Percentiles rank a stretch among this genome's conserved stretches.
phyloP scores from a whole-genome alignment of 2,329 filamentous ascomycete species.

The Monosporascus ibericus region DNA sequence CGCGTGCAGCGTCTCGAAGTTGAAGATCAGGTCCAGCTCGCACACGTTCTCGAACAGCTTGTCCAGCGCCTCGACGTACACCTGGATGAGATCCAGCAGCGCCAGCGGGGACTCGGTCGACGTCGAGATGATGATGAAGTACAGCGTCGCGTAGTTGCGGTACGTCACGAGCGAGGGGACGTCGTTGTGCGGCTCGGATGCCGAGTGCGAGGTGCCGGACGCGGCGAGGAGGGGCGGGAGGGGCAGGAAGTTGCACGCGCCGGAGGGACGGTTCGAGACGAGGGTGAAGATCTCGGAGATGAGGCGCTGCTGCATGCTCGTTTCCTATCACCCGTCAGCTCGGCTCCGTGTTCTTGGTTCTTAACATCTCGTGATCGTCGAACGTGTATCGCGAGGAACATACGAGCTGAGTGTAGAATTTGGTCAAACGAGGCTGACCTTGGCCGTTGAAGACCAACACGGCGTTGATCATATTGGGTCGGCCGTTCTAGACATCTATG shows the following conservation, averaged over 20 bases:
- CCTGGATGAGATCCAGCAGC: constrained; percentile 92
- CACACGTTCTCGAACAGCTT: constrained; percentile 97
- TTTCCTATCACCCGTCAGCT: constrained; percentile 59
- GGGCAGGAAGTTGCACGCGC: constrained; percentile 95
- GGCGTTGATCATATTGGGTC: constrained; percentile 82
- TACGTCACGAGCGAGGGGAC: constrained; percentile 94
- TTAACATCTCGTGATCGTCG: constrained; percentile 1
- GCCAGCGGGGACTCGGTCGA: constrained; percentile 93
- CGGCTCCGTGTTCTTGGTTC: background rate
- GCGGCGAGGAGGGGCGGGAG: constrained; percentile 59
- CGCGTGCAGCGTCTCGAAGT: constrained; percentile 94
- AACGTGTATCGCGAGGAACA: constrained; percentile 13
- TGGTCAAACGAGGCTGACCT: constrained; percentile 91
- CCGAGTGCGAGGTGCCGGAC: constrained; percentile 58
- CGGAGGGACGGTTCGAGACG: constrained; percentile 83
- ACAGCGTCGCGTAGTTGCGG: constrained; percentile 95
- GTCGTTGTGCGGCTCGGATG: constrained; percentile 70
- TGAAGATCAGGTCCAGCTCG: constrained; percentile 97
- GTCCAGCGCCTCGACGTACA: constrained; percentile 94
- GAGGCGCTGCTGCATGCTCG: constrained; percentile 90
- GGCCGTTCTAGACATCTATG: constrained; percentile 3
- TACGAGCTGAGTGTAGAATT: constrained; percentile 97
- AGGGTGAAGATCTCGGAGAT: constrained; percentile 97
- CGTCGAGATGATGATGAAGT: constrained; percentile 97
- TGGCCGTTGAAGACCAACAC: constrained; percentile 98